phyloP scores from a whole-genome alignment of 129 eudicot genomes.

The Rutidosis leptorrhynchoides region DNA sequence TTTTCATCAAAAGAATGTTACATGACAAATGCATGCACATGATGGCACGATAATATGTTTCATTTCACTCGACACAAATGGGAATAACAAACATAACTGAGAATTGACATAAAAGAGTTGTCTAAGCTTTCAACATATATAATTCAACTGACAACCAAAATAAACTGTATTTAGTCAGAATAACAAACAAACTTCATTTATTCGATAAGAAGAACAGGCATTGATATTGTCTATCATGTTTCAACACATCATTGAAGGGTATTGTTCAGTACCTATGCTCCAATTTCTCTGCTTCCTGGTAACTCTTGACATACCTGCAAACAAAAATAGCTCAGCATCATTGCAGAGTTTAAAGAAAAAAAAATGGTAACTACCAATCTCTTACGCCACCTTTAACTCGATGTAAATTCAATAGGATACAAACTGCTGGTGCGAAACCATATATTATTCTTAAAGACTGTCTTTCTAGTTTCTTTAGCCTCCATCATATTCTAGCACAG shows the following conservation, averaged over 20 bases:
- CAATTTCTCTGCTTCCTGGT: constrained; percentile 36
- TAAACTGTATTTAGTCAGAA: constrained; percentile 12
- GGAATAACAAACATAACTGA: neutral
- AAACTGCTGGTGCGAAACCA: neutral
- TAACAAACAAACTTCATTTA: constrained; percentile 5
- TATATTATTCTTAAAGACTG: neutral
- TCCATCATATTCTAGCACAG: neutral
- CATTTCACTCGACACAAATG: neutral
- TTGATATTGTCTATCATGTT: constrained; percentile 13
- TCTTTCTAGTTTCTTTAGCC: neutral
- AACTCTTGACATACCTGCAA: constrained; percentile 35
- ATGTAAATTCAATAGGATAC: neutral
- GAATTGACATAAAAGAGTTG: neutral
- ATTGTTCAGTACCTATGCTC: constrained; percentile 36
- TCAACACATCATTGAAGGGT: constrained; percentile 4
- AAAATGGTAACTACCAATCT: neutral
- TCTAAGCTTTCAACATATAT: constrained; percentile 16
- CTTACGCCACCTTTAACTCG: neutral
- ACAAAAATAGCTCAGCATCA: constrained; percentile 4
- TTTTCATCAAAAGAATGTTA: neutral
- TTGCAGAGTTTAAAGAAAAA: too few species aligned
- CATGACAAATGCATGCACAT: neutral
- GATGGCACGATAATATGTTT: neutral
- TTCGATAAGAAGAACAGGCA: constrained; percentile 12
- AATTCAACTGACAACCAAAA: constrained; percentile 20